Conservation (phyloP, 495 filamentous ascomycete species). For the Xylaria venustula region DNA sequence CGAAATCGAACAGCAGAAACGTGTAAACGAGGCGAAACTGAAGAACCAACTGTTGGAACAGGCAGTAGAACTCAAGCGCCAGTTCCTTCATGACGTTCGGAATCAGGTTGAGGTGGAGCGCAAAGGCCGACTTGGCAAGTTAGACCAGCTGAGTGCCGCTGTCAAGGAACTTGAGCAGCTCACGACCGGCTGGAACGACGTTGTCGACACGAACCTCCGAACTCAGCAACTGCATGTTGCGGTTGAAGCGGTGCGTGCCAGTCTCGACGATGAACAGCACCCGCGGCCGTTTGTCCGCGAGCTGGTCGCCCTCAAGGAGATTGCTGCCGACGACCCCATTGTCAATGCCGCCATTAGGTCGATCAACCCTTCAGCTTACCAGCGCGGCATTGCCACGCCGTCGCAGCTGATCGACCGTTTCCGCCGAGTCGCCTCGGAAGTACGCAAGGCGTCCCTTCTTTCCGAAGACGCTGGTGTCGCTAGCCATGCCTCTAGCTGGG, state of each 20-base stretch:
- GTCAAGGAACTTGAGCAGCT: conserved; percentile 82
- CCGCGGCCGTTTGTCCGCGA: conserved; percentile 86
- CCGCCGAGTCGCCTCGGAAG: conserved; percentile 88
- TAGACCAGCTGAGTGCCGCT: conserved; percentile 71
- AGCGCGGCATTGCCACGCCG: conserved; percentile 80
- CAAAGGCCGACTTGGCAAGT: conserved; percentile 78
- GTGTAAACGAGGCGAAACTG: conserved; percentile 74
- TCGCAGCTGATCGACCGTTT: conserved; percentile 91
- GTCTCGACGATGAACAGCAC: conserved; percentile 68
- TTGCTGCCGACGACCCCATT: conserved; percentile 76
- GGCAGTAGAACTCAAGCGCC: conserved; percentile 79
- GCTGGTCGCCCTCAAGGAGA: conserved; percentile 89
- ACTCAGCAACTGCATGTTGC: conserved; percentile 95
- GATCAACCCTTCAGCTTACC: conserved; percentile 92
- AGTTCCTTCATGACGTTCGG: conserved; percentile 75
- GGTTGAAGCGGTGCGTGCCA: conserved; percentile 84
- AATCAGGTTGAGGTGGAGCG: conserved; percentile 86
- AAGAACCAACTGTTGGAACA: conserved; percentile 89
- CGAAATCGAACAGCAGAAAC: conserved; percentile 69
- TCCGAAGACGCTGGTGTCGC: conserved; percentile 93
- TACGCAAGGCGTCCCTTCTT: conserved; percentile 87
- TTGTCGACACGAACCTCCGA: conserved; percentile 83
- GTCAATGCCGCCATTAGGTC: conserved; percentile 88
- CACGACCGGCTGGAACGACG: conserved; percentile 77
- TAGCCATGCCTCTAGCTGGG: conserved; percentile 82